Conservation (phyloP, 2,329 filamentous ascomycete species). For the Fusarium guadeloupense region DNA sequence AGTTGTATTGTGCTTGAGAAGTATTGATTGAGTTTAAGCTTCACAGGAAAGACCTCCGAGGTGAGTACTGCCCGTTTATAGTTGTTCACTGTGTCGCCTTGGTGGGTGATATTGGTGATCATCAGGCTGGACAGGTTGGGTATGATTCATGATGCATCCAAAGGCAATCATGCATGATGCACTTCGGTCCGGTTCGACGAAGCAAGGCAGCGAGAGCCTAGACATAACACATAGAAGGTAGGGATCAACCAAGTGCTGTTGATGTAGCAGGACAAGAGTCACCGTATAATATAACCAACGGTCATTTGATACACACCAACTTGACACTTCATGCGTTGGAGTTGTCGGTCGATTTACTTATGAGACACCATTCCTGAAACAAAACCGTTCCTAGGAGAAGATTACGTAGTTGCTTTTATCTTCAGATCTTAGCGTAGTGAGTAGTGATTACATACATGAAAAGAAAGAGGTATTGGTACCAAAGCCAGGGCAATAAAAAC, state of each 20-base stretch:
- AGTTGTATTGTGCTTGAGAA: not conserved
- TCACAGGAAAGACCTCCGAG: not conserved
- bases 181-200: not conserved
- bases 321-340: too few relatives aligned
- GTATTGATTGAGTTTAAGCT: not conserved
- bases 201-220: not conserved
- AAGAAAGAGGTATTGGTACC: too few relatives aligned
- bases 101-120: not conserved
- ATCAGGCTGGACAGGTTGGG: too few relatives aligned
- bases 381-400: too few relatives aligned
- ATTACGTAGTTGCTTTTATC: too few relatives aligned
- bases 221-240: not conserved
- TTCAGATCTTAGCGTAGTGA: too few relatives aligned
- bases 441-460: too few relatives aligned
- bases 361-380: too few relatives aligned
- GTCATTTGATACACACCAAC: too few relatives aligned
- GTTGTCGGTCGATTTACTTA: too few relatives aligned
- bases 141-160: constrained; percentile 3
- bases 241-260: not conserved
- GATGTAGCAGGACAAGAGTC: not conserved
- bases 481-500: not conserved
- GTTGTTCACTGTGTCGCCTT: not conserved
- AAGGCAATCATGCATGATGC: not conserved
- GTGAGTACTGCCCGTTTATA: not conserved
- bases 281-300: too few relatives aligned